Evolutionary conservation across 768 basidiomycete genomes (phyloP), one percentile per base, ranked within the genome.

Genomic region (Phlebiopsis gigantea): DNA sequence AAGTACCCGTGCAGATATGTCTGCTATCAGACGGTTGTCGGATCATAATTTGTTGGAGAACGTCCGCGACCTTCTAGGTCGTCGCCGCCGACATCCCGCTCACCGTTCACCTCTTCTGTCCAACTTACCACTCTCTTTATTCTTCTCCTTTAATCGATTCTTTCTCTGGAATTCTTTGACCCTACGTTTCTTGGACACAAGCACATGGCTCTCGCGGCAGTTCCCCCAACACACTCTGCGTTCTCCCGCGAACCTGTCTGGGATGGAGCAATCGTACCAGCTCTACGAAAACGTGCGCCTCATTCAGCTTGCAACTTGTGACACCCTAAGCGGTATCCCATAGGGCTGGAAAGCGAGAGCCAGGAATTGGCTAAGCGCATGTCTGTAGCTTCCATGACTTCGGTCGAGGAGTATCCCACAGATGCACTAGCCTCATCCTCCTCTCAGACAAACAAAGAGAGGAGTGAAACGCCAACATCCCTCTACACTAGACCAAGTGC

Each of bases 231-330:
- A 22, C 47, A 29, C n/a, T 48, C 50, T 19, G 67, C 67, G 60
- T 71, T 67, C 64, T 70, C 60, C 57, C 69, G 64, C 46, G 69
- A 65, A 43, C 80, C 85, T 49, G 77, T 82, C 34, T 92, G 89
- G 88, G 90, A 90, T 69, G 88, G 90, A 66, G 81, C 81, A 31
- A 89, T 92, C 55, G 90, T 92, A 28, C 90, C 90, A 54, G 78
- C 87, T 41, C 76, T 92, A 34, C 80, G 90, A 63, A 88, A 90
- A 77, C 79, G 88, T 91, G 74, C 56, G 57, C 54, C 54, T 47
- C 51, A 30, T 45, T 30, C 45, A 31, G 29, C 46, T 59, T 60
- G 54, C 22, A 57, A 56, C 63, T 55, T 53, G 31, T 58, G 39
- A 41, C 41, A 58, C 53, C 57, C 46, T 14, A 44, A 53, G n/a